Base-by-base conservation (phyloP, 768 basidiomycete species). In the Psilocybe tampanensis region DNA sequence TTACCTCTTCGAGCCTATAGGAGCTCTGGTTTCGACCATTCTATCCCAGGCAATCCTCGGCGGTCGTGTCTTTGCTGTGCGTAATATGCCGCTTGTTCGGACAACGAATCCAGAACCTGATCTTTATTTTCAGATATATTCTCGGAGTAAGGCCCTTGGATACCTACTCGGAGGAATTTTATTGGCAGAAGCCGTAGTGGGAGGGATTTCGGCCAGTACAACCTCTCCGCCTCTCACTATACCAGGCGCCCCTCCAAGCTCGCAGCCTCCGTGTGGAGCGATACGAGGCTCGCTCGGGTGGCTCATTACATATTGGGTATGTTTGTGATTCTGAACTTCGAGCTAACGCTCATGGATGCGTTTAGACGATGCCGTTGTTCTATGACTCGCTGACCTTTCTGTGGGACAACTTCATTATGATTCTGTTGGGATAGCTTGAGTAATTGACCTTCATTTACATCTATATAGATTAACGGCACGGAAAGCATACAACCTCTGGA, bases 21-120 rank as follows among this genome's bases (percentile, higher is more conserved):
- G 64, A 3, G 61, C 63, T 19, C 54, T 69, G 7, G 62, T 69
- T 4, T 67, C 64, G 4, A 67, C 66, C 11, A 49, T 66, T n/a
- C 51, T 67, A n/a, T 67, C 68, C 17, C 68, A 69, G 34, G 41
- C 62, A 13, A 67, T 69, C 17, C 54, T 69, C 44, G 68, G 68
- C n/a, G 54, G 56, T 36, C 61, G 66, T 22, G 66, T 69, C 39
- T 66, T 61, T 47, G 66, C 64, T 24, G 68, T 66, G 59, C 9
- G 59, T 55, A 17, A 9, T 43, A 42, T n/a, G n/a, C n/a, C n/a
- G n/a, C 12, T 19, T 21, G 19, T 47, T 6, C 8, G 22, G 11
- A 22, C 11, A n/a, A n/a, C n/a, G n/a, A n/a, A n/a, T n/a, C n/a
- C n/a, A n/a, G n/a, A n/a, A n/a, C n/a, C n/a, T n/a, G n/a, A n/a